Evolutionary conservation across 169 alveolate genomes (phyloP).

Genomic region (Plasmodium fragile): DNA sequence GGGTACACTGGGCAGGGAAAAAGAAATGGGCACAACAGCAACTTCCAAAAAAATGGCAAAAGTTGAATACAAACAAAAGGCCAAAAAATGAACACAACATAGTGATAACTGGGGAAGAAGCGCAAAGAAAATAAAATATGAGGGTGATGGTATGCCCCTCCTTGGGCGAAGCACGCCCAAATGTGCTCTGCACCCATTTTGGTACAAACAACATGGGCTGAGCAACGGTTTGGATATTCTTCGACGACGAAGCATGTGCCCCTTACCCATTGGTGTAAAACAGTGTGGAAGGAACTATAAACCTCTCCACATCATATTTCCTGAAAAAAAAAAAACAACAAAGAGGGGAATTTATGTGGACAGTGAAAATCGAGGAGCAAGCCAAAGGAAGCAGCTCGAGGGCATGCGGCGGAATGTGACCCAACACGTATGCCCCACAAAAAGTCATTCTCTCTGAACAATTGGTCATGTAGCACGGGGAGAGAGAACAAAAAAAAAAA

Average conservation of each 20-base stretch:
- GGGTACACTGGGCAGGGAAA: background rate
- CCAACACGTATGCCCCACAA: background rate
- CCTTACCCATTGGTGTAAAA: slow-evolving; percentile 60
- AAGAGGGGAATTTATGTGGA: background rate
- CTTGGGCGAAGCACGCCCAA: background rate
- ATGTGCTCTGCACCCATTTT: background rate
- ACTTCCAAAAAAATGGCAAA: background rate
- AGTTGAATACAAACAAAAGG: background rate
- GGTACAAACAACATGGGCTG: background rate
- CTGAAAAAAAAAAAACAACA: slow-evolving; percentile 25
- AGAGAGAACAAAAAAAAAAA: background rate
- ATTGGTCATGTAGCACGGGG: background rate
- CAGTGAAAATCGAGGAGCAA: background rate
- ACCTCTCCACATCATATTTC: slow-evolving; percentile 73
- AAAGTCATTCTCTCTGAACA: background rate
- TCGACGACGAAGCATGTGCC: background rate
- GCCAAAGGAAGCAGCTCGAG: background rate
- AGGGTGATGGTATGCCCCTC: background rate
- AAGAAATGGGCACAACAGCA: background rate
- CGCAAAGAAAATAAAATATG: background rate
- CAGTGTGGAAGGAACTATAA: slow-evolving; percentile 62
- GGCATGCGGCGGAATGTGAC: background rate
- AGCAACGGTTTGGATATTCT: background rate
- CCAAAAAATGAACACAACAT: background rate
- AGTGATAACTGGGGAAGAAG: background rate